These are phyloP conservation scores for Cerioporus squamosus DNA, from an alignment of 1,284 basidiomycete species.

Conservation along the genomic window DNA sequence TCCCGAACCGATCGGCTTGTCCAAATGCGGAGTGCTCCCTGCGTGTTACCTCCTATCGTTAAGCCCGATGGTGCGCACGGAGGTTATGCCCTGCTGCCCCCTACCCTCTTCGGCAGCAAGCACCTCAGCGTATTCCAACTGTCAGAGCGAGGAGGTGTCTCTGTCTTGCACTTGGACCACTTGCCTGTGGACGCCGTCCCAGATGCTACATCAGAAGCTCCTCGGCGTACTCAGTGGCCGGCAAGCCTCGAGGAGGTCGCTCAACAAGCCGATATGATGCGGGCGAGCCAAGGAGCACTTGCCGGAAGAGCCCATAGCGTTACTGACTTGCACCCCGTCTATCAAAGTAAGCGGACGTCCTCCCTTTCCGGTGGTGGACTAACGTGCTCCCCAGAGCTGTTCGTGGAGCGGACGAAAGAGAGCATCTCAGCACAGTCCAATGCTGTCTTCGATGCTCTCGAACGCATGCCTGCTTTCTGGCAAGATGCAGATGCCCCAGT, in stretches of 20 bases:
- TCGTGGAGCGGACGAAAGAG: slow-evolving; percentile 38
- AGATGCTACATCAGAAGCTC: slow-evolving; percentile 2
- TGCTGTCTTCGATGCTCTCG: slow-evolving; percentile 50
- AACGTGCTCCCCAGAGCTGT: slow-evolving; percentile 36
- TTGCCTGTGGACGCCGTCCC: slow-evolving; percentile 7
- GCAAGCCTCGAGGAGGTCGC: slow-evolving; percentile 46
- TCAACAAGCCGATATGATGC: slow-evolving; percentile 25
- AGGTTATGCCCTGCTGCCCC: slow-evolving; percentile 51
- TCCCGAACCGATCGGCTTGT: slow-evolving; percentile 45
- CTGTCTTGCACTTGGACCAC: slow-evolving; percentile 44
- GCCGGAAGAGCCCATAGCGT: slow-evolving; percentile 47
- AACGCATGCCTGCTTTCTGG: slow-evolving; percentile 59
- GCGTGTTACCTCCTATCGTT: slow-evolving; percentile 43
- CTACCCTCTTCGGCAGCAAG: slow-evolving; percentile 27
- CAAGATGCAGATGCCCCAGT: slow-evolving; percentile 48
- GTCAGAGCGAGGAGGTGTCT: slow-evolving; percentile 51
- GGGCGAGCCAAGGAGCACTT: slow-evolving; percentile 48
- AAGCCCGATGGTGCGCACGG: slow-evolving; percentile 36
- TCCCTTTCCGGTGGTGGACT: slow-evolving; percentile 29
- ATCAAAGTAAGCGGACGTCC: slow-evolving; percentile 49
- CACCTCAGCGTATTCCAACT: slow-evolving; percentile 50
- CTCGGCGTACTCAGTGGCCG: slow-evolving; percentile 38
- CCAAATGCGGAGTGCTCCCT: slow-evolving; percentile 49
- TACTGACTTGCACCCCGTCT: slow-evolving; percentile 52
- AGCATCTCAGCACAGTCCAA: slow-evolving; percentile 40